Evolutionary conservation across 768 basidiomycete genomes (phyloP), one percentile per base, ranked within the genome.

Genomic region (Phlegmacium glaucopus): DNA sequence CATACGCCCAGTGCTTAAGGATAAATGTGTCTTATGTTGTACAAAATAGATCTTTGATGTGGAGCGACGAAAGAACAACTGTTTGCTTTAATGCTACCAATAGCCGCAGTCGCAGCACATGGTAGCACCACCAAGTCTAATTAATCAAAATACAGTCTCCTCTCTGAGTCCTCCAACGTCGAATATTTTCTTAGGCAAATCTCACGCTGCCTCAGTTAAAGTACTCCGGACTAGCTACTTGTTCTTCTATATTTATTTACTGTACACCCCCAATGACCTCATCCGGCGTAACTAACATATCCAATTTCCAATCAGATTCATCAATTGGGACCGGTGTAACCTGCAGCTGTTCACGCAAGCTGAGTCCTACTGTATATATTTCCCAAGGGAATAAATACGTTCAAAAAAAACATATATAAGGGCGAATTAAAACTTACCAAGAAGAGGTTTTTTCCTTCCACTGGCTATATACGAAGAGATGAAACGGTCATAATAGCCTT

Each of bases 401-500:
- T 17, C 13, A 29, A 34, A 39, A n/a, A 15, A 10, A 13, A 45
- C 7, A 26, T 32, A 26, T 13, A 22, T 47, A 41, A 47, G 16
- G 40, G 17, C 46, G 29, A 29, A 43, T 55, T 37, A 32, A 39
- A 45, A 34, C 70, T 49, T 53, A 88, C 89, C 80, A 44, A 90
- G 72, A 26, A 83, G 54, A 1, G 88, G 84, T 46, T 66, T 71
- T 17, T 67, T 66, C 49, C 68, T 66, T 18, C 70, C 68, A 44
- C 65, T 67, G 11, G 67, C 57, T 26, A 70, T 61, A 49, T 88
- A 89, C 1, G 72, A 62, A 3, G 79, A 65, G 29, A 91, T 69
- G 65, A 87, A 91, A 11, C 75, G 72, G 65, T 91, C 89, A 55
- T 91, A 91, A 66, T 86, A 90, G 6, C 89, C 89, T 62, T 87